Evolutionary conservation across 2,329 filamentous ascomycete species (phyloP).

Genomic region (Apiospora phragmitis): DNA sequence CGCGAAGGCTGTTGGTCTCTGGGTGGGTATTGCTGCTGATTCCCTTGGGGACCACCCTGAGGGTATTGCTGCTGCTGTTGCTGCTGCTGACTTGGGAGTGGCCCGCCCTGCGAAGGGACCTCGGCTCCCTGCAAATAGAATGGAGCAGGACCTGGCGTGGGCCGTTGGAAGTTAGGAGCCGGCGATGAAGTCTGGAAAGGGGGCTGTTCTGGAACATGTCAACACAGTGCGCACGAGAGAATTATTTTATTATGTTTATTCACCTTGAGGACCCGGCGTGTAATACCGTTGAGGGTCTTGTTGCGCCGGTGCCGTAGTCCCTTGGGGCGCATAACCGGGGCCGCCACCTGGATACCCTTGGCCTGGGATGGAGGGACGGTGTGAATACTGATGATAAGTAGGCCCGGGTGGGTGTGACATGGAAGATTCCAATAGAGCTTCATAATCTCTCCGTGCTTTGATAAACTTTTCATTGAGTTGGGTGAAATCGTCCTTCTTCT

Average conservation of each 20-base stretch:
- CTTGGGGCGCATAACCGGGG: conserved; percentile 41
- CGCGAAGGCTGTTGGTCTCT: conserved; percentile 43
- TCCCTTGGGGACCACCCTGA: conserved; percentile 33
- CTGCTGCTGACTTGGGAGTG: conserved; percentile 23
- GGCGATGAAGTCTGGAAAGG: conserved; percentile 48
- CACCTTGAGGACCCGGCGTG: conserved; percentile 55
- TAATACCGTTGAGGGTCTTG: conserved; percentile 71
- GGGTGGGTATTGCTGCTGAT: conserved; percentile 25
- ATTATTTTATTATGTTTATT: conserved; percentile 36
- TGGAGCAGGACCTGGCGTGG: conserved; percentile 53
- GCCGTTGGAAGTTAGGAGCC: conserved; percentile 56
- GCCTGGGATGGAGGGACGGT: conserved; percentile 48
- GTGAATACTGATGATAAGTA: conserved; percentile 69
- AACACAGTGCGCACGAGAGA: conserved; percentile 28
- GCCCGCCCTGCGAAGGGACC: conserved; percentile 42
- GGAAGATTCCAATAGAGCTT: conserved; percentile 90
- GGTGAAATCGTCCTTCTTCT: conserved; percentile 99
- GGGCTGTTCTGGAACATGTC: conserved; percentile 39
- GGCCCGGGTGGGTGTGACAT: conserved; percentile 92
- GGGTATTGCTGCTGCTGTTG: conserved; percentile 23
- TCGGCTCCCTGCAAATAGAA: conserved; percentile 67
- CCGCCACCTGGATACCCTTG: conserved; percentile 29
- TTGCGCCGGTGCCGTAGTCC: conserved; percentile 43
- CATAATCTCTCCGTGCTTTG: conserved; percentile 95
- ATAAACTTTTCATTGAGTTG: conserved; percentile 99